Percentiles rank a stretch among this genome's conserved stretches.
phyloP scores from a whole-genome alignment of 208 protist species.

The Crithidia mellificae region DNA sequence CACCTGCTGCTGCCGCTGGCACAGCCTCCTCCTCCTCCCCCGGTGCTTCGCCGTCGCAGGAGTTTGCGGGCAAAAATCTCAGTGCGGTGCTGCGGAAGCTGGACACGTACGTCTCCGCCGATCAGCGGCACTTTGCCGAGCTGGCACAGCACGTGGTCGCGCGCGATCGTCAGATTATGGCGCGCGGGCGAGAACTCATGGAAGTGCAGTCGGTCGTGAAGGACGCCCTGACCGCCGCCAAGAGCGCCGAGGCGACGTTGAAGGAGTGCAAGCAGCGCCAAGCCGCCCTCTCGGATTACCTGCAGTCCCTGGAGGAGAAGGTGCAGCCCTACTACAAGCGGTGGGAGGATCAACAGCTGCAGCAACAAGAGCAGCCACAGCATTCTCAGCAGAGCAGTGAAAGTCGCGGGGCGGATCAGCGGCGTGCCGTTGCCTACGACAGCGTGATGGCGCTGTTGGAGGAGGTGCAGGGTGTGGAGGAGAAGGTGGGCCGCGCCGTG shows the following conservation, averaged over 20 bases:
- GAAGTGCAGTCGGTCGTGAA: conserved; percentile 51
- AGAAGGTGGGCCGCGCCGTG: conserved; percentile 51
- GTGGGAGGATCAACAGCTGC: conserved; percentile 34
- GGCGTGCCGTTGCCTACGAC: conserved; percentile 50
- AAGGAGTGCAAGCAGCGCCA: conserved; percentile 61
- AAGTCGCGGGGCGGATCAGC: conserved; percentile 36
- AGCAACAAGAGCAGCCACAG: conserved; percentile 13
- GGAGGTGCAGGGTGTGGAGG: conserved; percentile 60
- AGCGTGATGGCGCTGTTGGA: conserved; percentile 67
- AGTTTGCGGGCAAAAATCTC: conserved; percentile 63
- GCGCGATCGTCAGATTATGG: conserved; percentile 70
- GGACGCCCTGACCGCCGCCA: conserved; percentile 48
- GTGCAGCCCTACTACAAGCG: conserved; percentile 59
- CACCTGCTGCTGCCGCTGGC: background rate
- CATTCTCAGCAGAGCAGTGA: too few species aligned
- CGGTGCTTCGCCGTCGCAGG: conserved; percentile 41
- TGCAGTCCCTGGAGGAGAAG: conserved; percentile 69
- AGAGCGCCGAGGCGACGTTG: conserved; percentile 48
- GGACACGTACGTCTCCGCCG: conserved; percentile 49
- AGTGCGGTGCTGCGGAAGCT: conserved; percentile 52
- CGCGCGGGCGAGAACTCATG: conserved; percentile 57
- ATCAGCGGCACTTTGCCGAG: conserved; percentile 55
- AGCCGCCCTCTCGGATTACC: conserved; percentile 39
- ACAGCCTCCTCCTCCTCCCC: conserved; percentile 16
- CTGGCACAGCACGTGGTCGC: conserved; percentile 58